Evolutionary conservation across 179 eudicot genomes (phyloP).

Genomic region (Silene coronaria): DNA sequence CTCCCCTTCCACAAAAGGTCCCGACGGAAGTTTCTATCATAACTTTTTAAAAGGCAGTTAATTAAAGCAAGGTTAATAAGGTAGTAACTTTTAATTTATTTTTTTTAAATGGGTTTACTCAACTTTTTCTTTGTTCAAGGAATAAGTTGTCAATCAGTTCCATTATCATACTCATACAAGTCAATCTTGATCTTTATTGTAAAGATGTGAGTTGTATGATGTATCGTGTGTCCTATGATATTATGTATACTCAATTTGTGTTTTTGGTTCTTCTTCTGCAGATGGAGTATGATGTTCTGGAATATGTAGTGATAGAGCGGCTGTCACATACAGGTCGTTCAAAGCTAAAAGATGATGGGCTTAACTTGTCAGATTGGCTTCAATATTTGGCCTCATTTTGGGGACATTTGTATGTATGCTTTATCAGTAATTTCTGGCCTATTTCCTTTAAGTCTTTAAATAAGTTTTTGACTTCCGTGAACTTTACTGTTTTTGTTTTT

Average conservation of each 20-base stretch:
- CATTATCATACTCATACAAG: not conserved
- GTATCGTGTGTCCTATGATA: not conserved
- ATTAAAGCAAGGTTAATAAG: too few relatives aligned
- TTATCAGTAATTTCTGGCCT: not conserved
- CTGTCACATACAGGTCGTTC: slow-evolving; percentile 88
- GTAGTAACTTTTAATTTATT: too few relatives aligned
- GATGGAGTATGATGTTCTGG: slow-evolving; percentile 94
- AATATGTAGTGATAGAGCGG: slow-evolving; percentile 94
- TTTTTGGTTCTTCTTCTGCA: slow-evolving; percentile 29
- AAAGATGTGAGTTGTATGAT: not conserved
- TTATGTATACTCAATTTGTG: slow-evolving; percentile 11
- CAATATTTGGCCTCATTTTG: slow-evolving; percentile 96
- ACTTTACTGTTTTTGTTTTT: not conserved
- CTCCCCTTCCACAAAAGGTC: too few relatives aligned
- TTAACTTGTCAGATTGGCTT: slow-evolving; percentile 98
- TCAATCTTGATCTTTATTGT: not conserved
- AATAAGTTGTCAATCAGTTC: not conserved
- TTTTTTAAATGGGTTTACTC: too few relatives aligned
- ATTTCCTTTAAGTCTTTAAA: not conserved
- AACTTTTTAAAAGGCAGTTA: too few relatives aligned
- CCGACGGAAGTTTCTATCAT: too few relatives aligned
- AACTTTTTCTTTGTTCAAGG: not conserved
- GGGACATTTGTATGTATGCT: slow-evolving; percentile 91
- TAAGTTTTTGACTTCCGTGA: not conserved
- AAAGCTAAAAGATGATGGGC: slow-evolving; percentile 93